Evolutionary conservation across 2,329 filamentous ascomycete species (phyloP), one percentile per base, ranked within the genome.

Genomic region (Neofusicoccum laricinum): DNA sequence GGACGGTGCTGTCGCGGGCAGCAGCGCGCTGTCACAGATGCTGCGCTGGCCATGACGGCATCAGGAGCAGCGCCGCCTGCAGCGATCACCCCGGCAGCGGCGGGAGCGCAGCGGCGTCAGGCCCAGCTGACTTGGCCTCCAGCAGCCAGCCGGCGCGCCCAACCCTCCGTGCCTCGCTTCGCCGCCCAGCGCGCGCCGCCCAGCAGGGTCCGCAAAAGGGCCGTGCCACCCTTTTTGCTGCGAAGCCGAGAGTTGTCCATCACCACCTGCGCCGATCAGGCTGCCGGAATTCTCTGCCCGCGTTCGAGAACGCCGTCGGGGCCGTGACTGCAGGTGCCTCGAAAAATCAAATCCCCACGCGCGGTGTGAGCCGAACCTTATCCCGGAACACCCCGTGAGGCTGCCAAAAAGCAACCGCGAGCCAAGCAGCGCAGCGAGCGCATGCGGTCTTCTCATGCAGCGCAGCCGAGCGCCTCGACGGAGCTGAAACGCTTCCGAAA

Each of bases 401-500:
- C 51, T 32, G 38, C 14, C 15, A 41, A 19, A 45, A 53, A 12
- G 21, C 40, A 38, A 41, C 50, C 32, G 50, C 45, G n/a, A 19
- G 25, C 25, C 36, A 38, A 38, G 36, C 36, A 32, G 25, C 38
- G 19, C 19, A 19, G 17, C 14, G 41, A n/a, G 41, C 25, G 25
- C 25, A 6, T 30, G 25, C 25, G 25, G 25, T 30, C 25, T 30
- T 15, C 53, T 45, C 53, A 58, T 58, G 53, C 53, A 34, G 38
- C n/a, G 10, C 32, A 32, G 49, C 49, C 49, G 41, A 45, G 41
- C 41, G 41, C 14, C 14, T 48, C 38, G 36, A 30, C 34, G 21
- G 21, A 48, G 55, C 40, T 59, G 55, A 59, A 46, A 59, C 55
- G n/a, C 55, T 15, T 32, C 49, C 46, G 46, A 49, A 21, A 49